Evolutionary conservation across 2,329 filamentous ascomycete species (phyloP).

Genomic region (Furcasterigmium furcatum): DNA sequence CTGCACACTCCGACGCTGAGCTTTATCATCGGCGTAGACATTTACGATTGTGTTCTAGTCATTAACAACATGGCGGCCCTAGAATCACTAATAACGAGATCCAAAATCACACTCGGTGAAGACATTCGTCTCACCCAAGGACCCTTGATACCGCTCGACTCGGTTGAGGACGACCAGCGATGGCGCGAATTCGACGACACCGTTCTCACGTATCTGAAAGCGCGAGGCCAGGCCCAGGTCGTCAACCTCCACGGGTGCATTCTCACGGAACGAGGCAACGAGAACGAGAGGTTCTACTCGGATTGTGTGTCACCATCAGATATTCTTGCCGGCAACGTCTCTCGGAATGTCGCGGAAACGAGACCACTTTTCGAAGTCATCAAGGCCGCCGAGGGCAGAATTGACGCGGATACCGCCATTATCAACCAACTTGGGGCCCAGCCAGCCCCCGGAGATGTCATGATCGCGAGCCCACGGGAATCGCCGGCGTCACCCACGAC

Average conservation of each 20-base stretch:
- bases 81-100: conserved; percentile 71
- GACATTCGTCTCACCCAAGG: conserved; percentile 76
- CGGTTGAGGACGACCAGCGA: conserved; percentile 46
- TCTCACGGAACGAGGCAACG: conserved; percentile 53
- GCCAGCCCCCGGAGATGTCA: conserved; percentile 73
- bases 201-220: conserved; percentile 57
- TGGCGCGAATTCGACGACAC: conserved; percentile 52
- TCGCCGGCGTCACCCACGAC: conserved; percentile 21
- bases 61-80: conserved; percentile 85
- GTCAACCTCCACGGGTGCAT: conserved; percentile 56
- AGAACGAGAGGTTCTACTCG: conserved; percentile 58
- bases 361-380: conserved; percentile 73
- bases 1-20: conserved; percentile 86
- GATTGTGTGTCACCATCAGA: conserved; percentile 49
- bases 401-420: conserved; percentile 65
- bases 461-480: conserved; percentile 43
- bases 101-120: conserved; percentile 76
- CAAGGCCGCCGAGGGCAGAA: conserved; percentile 82
- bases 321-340: conserved; percentile 54
- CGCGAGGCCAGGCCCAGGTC: conserved; percentile 50
- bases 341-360: conserved; percentile 51
- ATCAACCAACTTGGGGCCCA: conserved; percentile 62
- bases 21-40: conserved; percentile 87
- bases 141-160: conserved; percentile 59
- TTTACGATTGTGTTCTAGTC: conserved; percentile 92